phyloP scores from a whole-genome alignment of 2,329 filamentous ascomycete genomes.

The Aureobasidium pullulans region DNA sequence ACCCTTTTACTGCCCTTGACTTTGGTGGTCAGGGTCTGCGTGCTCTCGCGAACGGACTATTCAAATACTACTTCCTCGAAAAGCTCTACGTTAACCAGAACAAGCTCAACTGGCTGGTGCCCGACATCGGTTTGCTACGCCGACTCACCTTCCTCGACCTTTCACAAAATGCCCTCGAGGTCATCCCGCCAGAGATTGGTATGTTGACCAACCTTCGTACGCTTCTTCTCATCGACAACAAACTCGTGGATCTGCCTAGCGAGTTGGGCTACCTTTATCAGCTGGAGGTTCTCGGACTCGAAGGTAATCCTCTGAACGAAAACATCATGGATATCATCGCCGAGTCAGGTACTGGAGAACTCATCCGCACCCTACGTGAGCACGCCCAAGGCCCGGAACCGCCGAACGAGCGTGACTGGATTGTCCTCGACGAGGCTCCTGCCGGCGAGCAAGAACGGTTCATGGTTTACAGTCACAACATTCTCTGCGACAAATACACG shows the following conservation, averaged over 20 bases:
- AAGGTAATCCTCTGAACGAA: slow-evolving; percentile 78
- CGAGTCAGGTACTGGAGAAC: slow-evolving; percentile 76
- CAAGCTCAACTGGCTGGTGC: slow-evolving; percentile 72
- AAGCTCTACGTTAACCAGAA: slow-evolving; percentile 94
- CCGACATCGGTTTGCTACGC: slow-evolving; percentile 73
- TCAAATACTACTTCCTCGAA: slow-evolving; percentile 80
- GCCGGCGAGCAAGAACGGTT: slow-evolving; percentile 53
- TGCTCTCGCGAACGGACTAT: slow-evolving; percentile 70
- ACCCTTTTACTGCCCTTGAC: slow-evolving; percentile 64
- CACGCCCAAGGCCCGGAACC: slow-evolving; percentile 77
- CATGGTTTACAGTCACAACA: slow-evolving; percentile 89
- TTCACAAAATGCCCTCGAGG: slow-evolving; percentile 76
- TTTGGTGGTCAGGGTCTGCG: slow-evolving; percentile 93
- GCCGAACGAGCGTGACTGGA: slow-evolving; percentile 67
- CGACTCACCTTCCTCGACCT: slow-evolving; percentile 77
- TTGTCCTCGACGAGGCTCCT: slow-evolving; percentile 58
- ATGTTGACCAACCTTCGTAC: slow-evolving; percentile 93
- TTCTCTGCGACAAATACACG: slow-evolving; percentile 87
- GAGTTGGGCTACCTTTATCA: slow-evolving; percentile 86
- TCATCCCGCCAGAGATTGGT: slow-evolving; percentile 82
- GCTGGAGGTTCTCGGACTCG: slow-evolving; percentile 81
- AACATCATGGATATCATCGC: slow-evolving; percentile 74
- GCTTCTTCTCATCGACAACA: slow-evolving; percentile 83
- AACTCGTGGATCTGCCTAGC: slow-evolving; percentile 70
- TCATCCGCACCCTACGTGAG: slow-evolving; percentile 78